Evolutionary conservation across 352 stramenopile genomes (phyloP), one percentile per base, ranked within the genome.

Genomic region (Phytopythium cucurbitacearum): DNA sequence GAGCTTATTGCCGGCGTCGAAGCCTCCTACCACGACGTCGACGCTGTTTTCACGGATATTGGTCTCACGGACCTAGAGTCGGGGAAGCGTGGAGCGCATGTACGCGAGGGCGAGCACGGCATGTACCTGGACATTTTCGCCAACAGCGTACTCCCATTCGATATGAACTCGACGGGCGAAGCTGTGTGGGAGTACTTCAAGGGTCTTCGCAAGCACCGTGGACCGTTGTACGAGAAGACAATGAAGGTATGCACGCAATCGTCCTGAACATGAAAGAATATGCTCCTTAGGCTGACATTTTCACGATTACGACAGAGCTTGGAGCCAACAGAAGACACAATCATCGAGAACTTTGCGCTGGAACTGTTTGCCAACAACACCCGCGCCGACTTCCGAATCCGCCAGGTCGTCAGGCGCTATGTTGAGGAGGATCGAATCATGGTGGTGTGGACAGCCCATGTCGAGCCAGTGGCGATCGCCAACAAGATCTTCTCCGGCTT

Each of bases 121-220:
- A 71, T 77, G 62, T 75, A 70, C 46, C 46, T 68, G 7, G 69
- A 69, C 42, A 53, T 76, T 8, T 71, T 69, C 32, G 65, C 67
- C 21, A 60, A 59, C 12, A 65, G 59, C 2, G 9, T 71, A 10
- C 39, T 77, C 39, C 71, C 71, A 2, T 77, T 77, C 34, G 62
- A 53, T 10, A 35, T 71, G 38, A 47, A 57, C 32, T 52, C 59
- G 9, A 71, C 64, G 8, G 62, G 65, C 3, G 61, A 67, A 28
- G 67, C 71, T 6, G 72, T 69, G 62, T 81, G 71, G 71, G 48
- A 65, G 37, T 63, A 60, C 16, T 71, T 71, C 36, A 74, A 71
- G 43, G 59, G 60, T 3, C 50, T 59, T 7, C 35, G 59, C n/a
- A 48, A 60, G 5, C 47, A 59, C 34, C 37, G 37, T 7, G 37